Evolutionary conservation across 306 rosid species (phyloP), one percentile per base, ranked within the genome.

Genomic region (Datisca glomerata): DNA sequence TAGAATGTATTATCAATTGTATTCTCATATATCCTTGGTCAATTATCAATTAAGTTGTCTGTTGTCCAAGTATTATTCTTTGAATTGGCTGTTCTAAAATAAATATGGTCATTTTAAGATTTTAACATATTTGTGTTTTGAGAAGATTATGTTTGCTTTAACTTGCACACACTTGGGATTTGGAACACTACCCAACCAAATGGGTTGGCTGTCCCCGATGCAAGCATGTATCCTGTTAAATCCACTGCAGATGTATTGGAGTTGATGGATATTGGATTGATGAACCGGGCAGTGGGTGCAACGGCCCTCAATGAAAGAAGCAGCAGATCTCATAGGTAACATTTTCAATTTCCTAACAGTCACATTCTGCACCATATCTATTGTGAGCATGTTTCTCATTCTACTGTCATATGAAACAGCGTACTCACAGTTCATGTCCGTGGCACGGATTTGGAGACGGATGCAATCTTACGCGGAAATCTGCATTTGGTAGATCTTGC

Each of bases 91-190:
- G 3, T 28, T 46, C 31, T 6, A 21, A 18, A 46, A 43, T 6
- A 43, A 23, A 43, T n/a, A 31, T 18, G 36, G 33, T 29, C 33
- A 19, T 27, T 2, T 48, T 48, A 21, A n/a, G 22, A 21, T 12
- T 49, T 29, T 12, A 29, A 12, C 2, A 1, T 17, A 13, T 21
- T 11, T 8, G 0, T 13, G 16, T 15, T 18, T 21, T 24, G 18
- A 16, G 18, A 21, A 16, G 24, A 37, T 51, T 51, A 61, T 40
- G 45, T 72, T 81, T 81, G 72, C 89, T 71, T 68, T 89, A 63
- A 83, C 91, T 80, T 83, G 75, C 97, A 66, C 80, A 89, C 97
- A 79, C 97, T 89, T 56, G 97, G 97, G 93, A 89, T 89, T 80
- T 89, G 93, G 94, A 89, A 47, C 68, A 65, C 91, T 42, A 45